Base-by-base conservation (phyloP, 2,329 filamentous ascomycete genomes). In the Graphiopsis chlorocephala region DNA sequence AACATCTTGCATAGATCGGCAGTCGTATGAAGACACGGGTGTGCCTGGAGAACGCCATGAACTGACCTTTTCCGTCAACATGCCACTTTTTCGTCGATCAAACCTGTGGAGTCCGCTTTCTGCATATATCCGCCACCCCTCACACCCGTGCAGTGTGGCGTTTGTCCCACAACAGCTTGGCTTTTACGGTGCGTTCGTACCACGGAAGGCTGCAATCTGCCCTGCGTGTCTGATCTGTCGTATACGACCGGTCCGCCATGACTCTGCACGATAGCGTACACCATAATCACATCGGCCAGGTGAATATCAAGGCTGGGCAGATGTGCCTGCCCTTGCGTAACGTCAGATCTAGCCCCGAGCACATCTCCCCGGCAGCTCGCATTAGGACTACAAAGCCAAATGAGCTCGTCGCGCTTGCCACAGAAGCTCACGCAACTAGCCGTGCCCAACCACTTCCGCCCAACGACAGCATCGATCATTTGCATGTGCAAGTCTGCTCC, bases 1-100 rank as follows among this genome's bases (percentile, higher is more conserved):
- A 71, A 3, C 86, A 89, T 72, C 87, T 89, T 62, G 78, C 66
- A 12, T 71, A 35, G 64, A 15, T n/a, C 10, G 8, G n/a, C 38
- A 10, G 38, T 52, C 38, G 14, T 45, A 45, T 20, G 8, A 20
- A 20, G 10, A 45, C 38, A 45, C n/a, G 38, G 38, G n/a, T n/a
- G n/a, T 45, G n/a, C 38, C 38, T 20, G 38, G 38, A 20, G 38
- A n/a, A 45, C 38, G 38, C 47, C 17, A 12, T 28, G 47, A n/a
- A 31, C n/a, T n/a, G 20, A 8, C 11, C 28, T 57, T 26, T 35
- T 20, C n/a, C 33, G 12, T 35, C 29, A 38, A 38, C 29, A 56
- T 25, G 38, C 38, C 38, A n/a, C 20, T 7, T 26, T 17, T 26
- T 28, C 33, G 58, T 25, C 58, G 42, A 61, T 50, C 42, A 61